phyloP scores from a whole-genome alignment of 257 asterid species.

The Salvia splendens region DNA sequence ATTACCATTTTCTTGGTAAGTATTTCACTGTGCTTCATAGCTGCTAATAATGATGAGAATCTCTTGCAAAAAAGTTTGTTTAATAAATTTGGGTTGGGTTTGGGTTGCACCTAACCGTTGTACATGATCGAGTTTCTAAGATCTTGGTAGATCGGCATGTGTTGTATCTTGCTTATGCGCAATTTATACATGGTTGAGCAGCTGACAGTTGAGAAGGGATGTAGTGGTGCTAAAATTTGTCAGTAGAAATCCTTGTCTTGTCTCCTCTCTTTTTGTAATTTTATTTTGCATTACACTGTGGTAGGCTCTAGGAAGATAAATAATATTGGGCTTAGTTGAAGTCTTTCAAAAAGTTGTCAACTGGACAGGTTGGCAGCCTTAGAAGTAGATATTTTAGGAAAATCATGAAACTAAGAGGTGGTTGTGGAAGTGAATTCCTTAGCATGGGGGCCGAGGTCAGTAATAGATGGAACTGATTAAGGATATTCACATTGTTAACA shows the following conservation, averaged over 20 bases:
- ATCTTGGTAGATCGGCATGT: neutral
- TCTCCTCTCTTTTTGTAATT: neutral
- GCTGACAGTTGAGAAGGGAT: neutral
- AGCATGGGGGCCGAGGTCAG: neutral
- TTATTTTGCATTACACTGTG: constrained; percentile 2
- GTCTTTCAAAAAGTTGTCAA: neutral
- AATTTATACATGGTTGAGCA: neutral
- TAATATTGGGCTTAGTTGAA: neutral
- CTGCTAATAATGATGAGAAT: constrained; percentile 9
- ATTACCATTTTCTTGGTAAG: neutral
- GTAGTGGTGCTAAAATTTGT: neutral
- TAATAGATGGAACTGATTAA: neutral
- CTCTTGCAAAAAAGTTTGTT: neutral
- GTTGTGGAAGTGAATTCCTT: constrained; percentile 18
- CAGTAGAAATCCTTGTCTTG: neutral
- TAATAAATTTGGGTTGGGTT: neutral
- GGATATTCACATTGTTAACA: neutral
- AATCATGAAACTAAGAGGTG: constrained; percentile 1
- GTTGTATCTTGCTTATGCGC: neutral
- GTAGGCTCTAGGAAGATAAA: constrained; percentile 9
- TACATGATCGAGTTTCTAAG: neutral
- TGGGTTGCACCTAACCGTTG: too few species aligned
- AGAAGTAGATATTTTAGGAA: neutral
- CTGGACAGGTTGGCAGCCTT: neutral
- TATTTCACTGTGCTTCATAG: constrained; percentile 9